Conservation (phyloP, 2,329 filamentous ascomycete genomes). For the Corinectria fuckeliana region DNA sequence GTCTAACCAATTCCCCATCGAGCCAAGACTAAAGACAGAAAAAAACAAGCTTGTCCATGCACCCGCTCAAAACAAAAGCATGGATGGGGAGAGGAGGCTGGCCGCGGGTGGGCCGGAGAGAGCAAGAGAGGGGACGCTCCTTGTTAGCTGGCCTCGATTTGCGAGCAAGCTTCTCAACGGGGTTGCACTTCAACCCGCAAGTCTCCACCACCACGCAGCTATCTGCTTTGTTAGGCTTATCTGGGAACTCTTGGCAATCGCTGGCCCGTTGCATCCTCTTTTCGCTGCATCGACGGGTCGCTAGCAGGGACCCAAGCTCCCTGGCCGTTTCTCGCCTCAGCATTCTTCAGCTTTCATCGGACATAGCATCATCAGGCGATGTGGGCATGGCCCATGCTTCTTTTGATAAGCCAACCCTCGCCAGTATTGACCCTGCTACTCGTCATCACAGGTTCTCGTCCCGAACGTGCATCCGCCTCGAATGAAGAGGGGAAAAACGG, state of each 20-base stretch:
- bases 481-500: background rate
- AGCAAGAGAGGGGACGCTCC: constrained; percentile 9
- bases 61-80: constrained; percentile 9
- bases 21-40: constrained; percentile 6
- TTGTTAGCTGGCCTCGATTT: constrained; percentile 3
- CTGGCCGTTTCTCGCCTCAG: constrained; percentile 32
- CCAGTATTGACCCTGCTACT: background rate
- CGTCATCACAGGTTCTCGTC: constrained; percentile 10
- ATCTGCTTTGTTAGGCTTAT: constrained; percentile 29
- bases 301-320: constrained; percentile 7
- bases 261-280: constrained; percentile 24
- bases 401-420: constrained; percentile 1
- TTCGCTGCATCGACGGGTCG: constrained; percentile 19
- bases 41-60: background rate
- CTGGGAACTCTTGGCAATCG: constrained; percentile 27
- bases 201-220: constrained; percentile 22
- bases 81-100: constrained; percentile 20
- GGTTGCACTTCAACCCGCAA: constrained; percentile 17
- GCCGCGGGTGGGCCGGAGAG: constrained; percentile 16
- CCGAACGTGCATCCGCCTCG: constrained; percentile 11
- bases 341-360: constrained; percentile 18
- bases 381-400: constrained; percentile 7
- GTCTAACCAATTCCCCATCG: constrained; percentile 22
- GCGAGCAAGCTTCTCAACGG: constrained; percentile 19
- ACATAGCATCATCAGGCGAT: constrained; percentile 19